Conservation (phyloP, 2,329 filamentous ascomycete genomes). For the Dryadomyces quercus-mongolicae region DNA sequence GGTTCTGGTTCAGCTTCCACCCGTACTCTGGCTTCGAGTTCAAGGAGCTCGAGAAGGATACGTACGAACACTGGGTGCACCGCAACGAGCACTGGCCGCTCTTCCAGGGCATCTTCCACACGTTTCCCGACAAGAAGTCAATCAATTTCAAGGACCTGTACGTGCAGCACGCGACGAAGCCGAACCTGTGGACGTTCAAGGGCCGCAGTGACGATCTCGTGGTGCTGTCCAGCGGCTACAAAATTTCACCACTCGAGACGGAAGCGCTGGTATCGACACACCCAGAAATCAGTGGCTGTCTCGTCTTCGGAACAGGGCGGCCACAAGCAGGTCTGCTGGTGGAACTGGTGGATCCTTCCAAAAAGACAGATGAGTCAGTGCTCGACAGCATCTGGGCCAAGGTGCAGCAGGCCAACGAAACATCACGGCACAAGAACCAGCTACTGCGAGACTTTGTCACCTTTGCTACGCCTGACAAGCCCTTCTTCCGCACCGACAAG, state of each 20-base stretch:
- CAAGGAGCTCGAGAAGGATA: slow-evolving; percentile 16
- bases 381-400: slow-evolving; percentile 31
- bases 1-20: slow-evolving; percentile 23
- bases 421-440: slow-evolving; percentile 32
- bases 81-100: slow-evolving; percentile 22
- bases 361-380: slow-evolving; percentile 12
- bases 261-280: slow-evolving; percentile 27
- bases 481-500: slow-evolving; percentile 32
- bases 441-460: slow-evolving; percentile 27
- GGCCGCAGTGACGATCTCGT: slow-evolving; percentile 33
- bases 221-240: slow-evolving; percentile 38
- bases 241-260: slow-evolving; percentile 34
- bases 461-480: slow-evolving; percentile 26
- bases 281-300: slow-evolving; percentile 24
- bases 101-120: slow-evolving; percentile 26
- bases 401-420: slow-evolving; percentile 28
- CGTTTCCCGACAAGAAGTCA: slow-evolving; percentile 26
- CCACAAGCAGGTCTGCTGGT: slow-evolving; percentile 36
- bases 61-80: slow-evolving; percentile 26
- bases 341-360: slow-evolving; percentile 22
- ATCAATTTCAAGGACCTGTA: slow-evolving; percentile 34
- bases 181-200: slow-evolving; percentile 22
- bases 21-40: slow-evolving; percentile 18
- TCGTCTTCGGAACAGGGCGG: slow-evolving; percentile 31
- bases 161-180: slow-evolving; percentile 23